Evolutionary conservation across 2,329 filamentous ascomycete genomes (phyloP), one percentile per base, ranked within the genome.

Genomic region (Nemania serpens): DNA sequence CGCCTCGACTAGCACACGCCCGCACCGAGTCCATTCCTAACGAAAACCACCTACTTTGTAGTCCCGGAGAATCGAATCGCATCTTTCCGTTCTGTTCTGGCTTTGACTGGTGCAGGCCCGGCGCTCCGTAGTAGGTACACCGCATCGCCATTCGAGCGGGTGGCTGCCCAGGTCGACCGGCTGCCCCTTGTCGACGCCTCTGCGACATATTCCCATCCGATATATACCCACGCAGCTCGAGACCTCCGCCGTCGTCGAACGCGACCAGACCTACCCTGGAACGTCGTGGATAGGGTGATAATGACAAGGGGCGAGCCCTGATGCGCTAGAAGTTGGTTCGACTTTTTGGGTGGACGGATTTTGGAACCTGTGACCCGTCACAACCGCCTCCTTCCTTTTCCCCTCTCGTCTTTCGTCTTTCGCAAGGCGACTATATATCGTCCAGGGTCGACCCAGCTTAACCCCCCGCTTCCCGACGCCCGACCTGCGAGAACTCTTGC

Each of bases 241-340:
- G 15, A 53, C 15, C 22, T 52, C 46, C 42, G 9, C 29, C 13
- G 33, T n/a, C 53, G 34, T 49, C 7, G 43, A 33, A 41, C 47
- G 45, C 47, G 42, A 55, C 18, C 55, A 20, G 17, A 25, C 39
- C 51, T 37, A 12, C 47, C 20, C 42, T 22, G 43, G 48, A 34
- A 55, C 49, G 29, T 36, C 37, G 57, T 41, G 54, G 41, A 13
- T 29, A 43, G 50, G 34, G 56, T 25, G 60, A 62, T 53, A 60
- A 65, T 65, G 63, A 55, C 51, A 60, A 61, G 46, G 56, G 51
- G 51, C 47, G 47, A 63, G 63, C 57, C 57, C 57, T 65, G 51
- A 65, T 63, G 63, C 57, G 63, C 60, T 25, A 48, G 33, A 37
- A 52, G 36, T 56, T 55, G 46, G 33, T 36, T 59, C 49, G 49